Conservation (phyloP, 257 asterid species). For the Przewalskia tangutica region DNA sequence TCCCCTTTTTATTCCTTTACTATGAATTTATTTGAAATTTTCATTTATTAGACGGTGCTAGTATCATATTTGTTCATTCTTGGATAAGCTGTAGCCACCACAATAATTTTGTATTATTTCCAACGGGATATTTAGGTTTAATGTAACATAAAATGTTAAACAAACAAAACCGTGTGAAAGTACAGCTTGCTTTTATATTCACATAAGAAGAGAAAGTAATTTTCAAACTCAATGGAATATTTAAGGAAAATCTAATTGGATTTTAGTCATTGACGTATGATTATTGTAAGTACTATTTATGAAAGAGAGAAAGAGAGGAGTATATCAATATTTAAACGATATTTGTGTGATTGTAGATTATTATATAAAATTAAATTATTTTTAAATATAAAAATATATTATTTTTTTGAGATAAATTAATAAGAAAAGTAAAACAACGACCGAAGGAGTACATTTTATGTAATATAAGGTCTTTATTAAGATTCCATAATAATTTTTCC, state of each 20-base stretch:
- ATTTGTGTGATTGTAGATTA: no score
- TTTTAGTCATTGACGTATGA: constrained; percentile 27
- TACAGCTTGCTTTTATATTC: constrained; percentile 17
- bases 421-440: no score
- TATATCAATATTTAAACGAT: neutral
- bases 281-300: neutral
- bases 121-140: neutral
- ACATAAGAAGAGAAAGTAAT: neutral
- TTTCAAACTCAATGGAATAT: constrained; percentile 6
- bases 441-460: no score
- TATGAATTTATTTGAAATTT: neutral
- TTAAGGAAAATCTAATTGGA: constrained; percentile 23
- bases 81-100: neutral
- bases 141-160: neutral
- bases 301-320: neutral
- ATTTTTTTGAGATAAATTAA: no score
- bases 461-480: neutral
- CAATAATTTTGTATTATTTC: neutral
- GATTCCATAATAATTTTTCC: constrained; percentile 11
- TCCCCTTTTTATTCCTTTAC: neutral
- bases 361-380: no score
- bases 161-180: constrained; percentile 38
- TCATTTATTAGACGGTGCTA: constrained; percentile 1
- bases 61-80: neutral
- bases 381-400: no score